Percentiles rank a stretch among this genome's conserved stretches.
Conservation (phyloP, 2,329 filamentous ascomycete genomes). For the Nannizziopsis barbatae region DNA sequence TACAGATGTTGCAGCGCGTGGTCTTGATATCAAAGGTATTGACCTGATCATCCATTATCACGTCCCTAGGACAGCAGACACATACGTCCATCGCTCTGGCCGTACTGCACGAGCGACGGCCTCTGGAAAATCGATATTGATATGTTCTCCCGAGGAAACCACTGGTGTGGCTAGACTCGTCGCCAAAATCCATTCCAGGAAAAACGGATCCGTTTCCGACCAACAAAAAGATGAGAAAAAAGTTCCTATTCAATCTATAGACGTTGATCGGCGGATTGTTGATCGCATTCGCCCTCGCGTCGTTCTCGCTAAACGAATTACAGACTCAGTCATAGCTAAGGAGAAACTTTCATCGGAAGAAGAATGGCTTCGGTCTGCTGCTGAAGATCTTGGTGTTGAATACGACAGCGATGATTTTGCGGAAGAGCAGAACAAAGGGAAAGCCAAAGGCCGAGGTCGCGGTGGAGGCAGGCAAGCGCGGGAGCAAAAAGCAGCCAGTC, state of each 20-base stretch:
- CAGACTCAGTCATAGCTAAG: constrained; percentile 72
- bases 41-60: constrained; percentile 93
- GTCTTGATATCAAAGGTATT: constrained; percentile 83
- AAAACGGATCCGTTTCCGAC: constrained; percentile 17
- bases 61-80: constrained; percentile 78
- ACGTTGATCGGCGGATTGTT: constrained; percentile 71
- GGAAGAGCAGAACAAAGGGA: constrained; percentile 44
- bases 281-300: constrained; percentile 65
- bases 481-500: constrained; percentile 55
- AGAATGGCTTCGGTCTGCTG: constrained; percentile 69
- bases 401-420: constrained; percentile 83
- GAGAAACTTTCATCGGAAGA: constrained; percentile 77
- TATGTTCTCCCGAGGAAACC: constrained; percentile 87
- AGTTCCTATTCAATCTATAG: constrained; percentile 59
- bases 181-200: constrained; percentile 60
- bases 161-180: constrained; percentile 71
- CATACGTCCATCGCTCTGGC: constrained; percentile 90
- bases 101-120: constrained; percentile 77
- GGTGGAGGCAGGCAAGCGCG: constrained; percentile 64
- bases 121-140: constrained; percentile 68
- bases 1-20: constrained; percentile 85
- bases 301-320: constrained; percentile 71
- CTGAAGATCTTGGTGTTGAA: constrained; percentile 86
- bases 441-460: constrained; percentile 57
- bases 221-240: constrained; percentile 35